Conservation (phyloP, 805 yeast genomes). For the Metschnikowia lunata region DNA sequence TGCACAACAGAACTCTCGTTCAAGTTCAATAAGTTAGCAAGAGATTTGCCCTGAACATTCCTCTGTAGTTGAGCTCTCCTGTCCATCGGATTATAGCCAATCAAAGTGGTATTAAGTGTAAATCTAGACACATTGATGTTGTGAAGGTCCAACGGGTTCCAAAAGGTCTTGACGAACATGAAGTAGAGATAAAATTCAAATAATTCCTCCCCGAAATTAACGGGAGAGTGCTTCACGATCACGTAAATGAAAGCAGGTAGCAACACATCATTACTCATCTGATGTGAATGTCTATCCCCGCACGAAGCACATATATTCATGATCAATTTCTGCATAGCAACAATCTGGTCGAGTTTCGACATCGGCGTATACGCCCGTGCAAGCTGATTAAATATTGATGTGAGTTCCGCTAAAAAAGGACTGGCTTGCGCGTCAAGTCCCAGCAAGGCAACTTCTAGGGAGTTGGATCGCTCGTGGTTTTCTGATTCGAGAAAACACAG, state of each 20-base stretch:
- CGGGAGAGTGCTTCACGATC: constrained; percentile 26
- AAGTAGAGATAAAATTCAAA: constrained; percentile 34
- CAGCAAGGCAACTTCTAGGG: constrained; percentile 12
- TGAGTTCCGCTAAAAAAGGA: constrained; percentile 17
- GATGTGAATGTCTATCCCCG: constrained; percentile 18
- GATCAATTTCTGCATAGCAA: constrained; percentile 30
- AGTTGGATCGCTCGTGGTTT: constrained; percentile 7
- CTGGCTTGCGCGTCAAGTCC: constrained; percentile 7
- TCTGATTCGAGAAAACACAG: constrained; percentile 26
- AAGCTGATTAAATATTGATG: constrained; percentile 17
- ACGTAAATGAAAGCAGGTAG: constrained; percentile 37
- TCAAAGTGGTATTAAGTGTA: constrained; percentile 11
- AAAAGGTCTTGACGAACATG: constrained; percentile 33
- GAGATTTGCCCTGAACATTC: constrained; percentile 16
- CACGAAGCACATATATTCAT: constrained; percentile 17
- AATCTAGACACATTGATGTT: constrained; percentile 15
- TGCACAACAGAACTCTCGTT: constrained; percentile 9
- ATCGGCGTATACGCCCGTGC: constrained; percentile 27
- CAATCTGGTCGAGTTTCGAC: constrained; percentile 28
- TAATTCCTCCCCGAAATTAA: constrained; percentile 8
- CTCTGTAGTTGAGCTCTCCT: constrained; percentile 7
- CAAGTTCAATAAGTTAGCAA: constrained; percentile 32
- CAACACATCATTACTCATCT: constrained; percentile 36
- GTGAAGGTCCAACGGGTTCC: constrained; percentile 31
- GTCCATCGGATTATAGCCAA: constrained; percentile 15